phyloP scores from a whole-genome alignment of 208 protist species.

The Trypanosoma theileri region DNA sequence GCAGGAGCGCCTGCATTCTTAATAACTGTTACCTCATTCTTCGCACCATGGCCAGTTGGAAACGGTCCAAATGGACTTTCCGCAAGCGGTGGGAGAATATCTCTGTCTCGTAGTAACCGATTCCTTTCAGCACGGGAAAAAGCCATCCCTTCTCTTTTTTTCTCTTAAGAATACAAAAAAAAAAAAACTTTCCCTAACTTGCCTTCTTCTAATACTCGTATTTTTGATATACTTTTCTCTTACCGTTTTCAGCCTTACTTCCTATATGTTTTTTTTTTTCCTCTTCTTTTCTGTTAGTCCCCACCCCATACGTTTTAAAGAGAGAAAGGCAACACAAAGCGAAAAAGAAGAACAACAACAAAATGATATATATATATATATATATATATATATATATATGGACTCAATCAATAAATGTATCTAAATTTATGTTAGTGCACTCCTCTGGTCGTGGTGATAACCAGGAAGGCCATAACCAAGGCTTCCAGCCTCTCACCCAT shows the following conservation, averaged over 20 bases:
- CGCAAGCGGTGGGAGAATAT: conserved; percentile 67
- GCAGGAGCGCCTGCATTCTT: conserved; percentile 18
- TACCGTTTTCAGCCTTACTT: conserved; percentile 10
- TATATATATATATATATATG: no score
- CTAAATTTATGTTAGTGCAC: no score
- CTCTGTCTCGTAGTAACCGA: conserved; percentile 63
- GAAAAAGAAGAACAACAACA: conserved; percentile 21
- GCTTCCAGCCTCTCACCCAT: no score
- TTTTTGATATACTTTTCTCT: conserved; percentile 22
- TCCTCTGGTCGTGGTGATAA: no score
- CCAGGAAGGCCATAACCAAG: no score
- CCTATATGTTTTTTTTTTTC: neutral
- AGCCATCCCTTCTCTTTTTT: conserved; percentile 14
- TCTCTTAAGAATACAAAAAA: neutral
- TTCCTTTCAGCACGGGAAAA: conserved; percentile 65
- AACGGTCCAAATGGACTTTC: conserved; percentile 88
- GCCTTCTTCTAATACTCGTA: neutral
- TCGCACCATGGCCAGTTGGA: conserved; percentile 44
- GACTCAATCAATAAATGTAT: no score
- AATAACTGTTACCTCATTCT: conserved; percentile 36
- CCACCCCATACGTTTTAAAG: neutral
- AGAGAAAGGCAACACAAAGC: neutral
- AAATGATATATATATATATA: no score
- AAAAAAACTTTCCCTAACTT: neutral
- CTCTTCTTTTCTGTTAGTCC: conserved; percentile 7